Conservation (phyloP, 352 stramenopile genomes). For the Globisporangium uncinulatum region DNA sequence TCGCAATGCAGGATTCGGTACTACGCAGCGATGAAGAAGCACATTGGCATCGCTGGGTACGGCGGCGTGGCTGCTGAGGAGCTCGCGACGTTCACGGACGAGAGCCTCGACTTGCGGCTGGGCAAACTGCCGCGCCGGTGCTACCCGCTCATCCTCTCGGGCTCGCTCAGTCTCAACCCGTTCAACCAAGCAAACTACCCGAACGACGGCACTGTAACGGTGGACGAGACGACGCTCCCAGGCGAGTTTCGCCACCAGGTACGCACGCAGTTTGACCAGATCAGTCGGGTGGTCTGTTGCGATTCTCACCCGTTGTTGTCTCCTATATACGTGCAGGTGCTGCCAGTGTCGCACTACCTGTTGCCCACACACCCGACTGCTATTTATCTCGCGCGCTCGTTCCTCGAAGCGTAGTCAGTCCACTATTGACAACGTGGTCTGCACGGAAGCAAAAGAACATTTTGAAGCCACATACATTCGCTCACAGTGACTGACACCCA, state of each 20-base stretch:
- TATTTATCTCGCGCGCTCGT: slow-evolving; percentile 38
- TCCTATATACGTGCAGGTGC: slow-evolving; percentile 20
- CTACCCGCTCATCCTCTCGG: slow-evolving; percentile 55
- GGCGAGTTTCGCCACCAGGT: slow-evolving; percentile 70
- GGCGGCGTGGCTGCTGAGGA: slow-evolving; percentile 58
- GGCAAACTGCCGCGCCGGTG: slow-evolving; percentile 60
- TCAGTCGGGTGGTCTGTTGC: not conserved
- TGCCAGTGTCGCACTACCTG: slow-evolving; percentile 48
- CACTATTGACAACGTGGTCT: too few relatives aligned
- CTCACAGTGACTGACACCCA: too few relatives aligned
- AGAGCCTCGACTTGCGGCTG: slow-evolving; percentile 44
- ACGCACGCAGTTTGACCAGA: not conserved
- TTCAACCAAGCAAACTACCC: slow-evolving; percentile 74
- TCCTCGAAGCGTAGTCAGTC: slow-evolving; percentile 33
- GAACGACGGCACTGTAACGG: slow-evolving; percentile 58
- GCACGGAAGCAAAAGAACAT: too few relatives aligned
- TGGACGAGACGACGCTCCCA: slow-evolving; percentile 58
- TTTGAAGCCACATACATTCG: too few relatives aligned
- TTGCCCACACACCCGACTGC: slow-evolving; percentile 47
- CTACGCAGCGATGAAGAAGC: slow-evolving; percentile 52
- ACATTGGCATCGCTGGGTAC: slow-evolving; percentile 44
- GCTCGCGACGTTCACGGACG: slow-evolving; percentile 28
- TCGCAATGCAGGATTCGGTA: slow-evolving; percentile 38
- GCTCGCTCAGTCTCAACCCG: slow-evolving; percentile 63
- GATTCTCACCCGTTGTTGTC: not conserved